Evolutionary conservation across 768 basidiomycete genomes (phyloP).

Genomic region (Rhizopogon roseolus): DNA sequence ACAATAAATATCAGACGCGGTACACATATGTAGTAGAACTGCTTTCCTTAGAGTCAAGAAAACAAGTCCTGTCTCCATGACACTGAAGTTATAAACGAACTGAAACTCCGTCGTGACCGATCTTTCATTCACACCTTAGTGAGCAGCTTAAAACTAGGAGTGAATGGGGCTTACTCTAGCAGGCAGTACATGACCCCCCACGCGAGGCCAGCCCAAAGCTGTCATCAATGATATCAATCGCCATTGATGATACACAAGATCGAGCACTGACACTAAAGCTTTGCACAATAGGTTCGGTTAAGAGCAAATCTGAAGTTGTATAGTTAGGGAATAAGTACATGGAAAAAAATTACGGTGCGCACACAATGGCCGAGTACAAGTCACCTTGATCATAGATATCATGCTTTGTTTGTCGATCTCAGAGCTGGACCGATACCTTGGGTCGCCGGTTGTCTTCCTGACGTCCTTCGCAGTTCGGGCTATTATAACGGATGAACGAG

Average conservation of each 20-base stretch:
- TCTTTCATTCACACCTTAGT: constrained; percentile 23
- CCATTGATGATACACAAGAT: not conserved
- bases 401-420: constrained; percentile 59
- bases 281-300: constrained; percentile 62
- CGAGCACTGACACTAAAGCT: constrained; percentile 56
- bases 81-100: constrained; percentile 53
- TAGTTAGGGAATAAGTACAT: not conserved
- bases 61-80: constrained; percentile 52
- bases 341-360: constrained; percentile 20
- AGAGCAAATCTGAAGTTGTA: constrained; percentile 14
- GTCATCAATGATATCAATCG: not conserved
- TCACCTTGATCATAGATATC: constrained; percentile 54
- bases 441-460: constrained; percentile 62
- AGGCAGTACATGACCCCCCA: constrained; percentile 75
- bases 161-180: constrained; percentile 38
- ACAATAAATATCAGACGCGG: constrained; percentile 1
- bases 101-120: constrained; percentile 53
- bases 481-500: constrained; percentile 66
- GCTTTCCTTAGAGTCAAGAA: constrained; percentile 52
- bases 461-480: constrained; percentile 56
- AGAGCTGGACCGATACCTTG: constrained; percentile 51
- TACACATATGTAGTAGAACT: not conserved
- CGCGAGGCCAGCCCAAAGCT: constrained; percentile 65
- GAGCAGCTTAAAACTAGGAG: not conserved
- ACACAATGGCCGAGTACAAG: constrained; percentile 70